A percentile compares a stretch with the other conserved stretches of the same genome.
These are phyloP conservation scores for Deinandra increscens DNA, from an alignment of 129 eudicot species.

Conservation along the genomic window DNA sequence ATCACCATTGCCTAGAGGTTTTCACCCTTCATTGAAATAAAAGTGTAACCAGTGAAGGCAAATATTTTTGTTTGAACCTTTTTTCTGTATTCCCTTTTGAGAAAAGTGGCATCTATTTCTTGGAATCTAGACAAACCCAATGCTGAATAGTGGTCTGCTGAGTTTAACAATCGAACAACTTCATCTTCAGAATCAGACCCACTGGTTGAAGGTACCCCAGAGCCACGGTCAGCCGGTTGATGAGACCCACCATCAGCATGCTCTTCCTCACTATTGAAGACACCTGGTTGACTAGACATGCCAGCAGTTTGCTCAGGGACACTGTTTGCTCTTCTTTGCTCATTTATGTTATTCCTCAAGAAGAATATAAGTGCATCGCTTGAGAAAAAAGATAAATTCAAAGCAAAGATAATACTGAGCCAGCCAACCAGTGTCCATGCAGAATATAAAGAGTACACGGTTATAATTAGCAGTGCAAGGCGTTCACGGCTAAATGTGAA, in stretches of 20 bases:
- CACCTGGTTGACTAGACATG: conserved; percentile 48
- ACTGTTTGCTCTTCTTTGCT: conserved; percentile 48
- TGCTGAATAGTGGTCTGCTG: conserved; percentile 85
- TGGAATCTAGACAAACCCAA: conserved; percentile 76
- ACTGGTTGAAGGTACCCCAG: conserved; percentile 89
- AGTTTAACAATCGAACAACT: conserved; percentile 82
- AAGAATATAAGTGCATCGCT: conserved; percentile 74
- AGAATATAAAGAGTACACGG: conserved; percentile 71
- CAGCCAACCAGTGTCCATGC: conserved; percentile 90
- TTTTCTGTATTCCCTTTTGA: conserved; percentile 84
- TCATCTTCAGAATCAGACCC: conserved; percentile 91
- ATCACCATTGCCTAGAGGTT: conserved; percentile 9
- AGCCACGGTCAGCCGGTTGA: conserved; percentile 55
- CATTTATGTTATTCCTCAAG: conserved; percentile 53
- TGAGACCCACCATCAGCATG: conserved; percentile 50
- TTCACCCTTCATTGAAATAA: not conserved
- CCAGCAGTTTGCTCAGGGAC: conserved; percentile 67
- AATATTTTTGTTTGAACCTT: conserved; percentile 50
- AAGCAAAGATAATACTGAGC: conserved; percentile 60
- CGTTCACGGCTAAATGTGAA: conserved; percentile 64
- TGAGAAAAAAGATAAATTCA: conserved; percentile 80
- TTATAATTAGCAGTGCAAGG: conserved; percentile 57
- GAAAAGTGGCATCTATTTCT: conserved; percentile 67
- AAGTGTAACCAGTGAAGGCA: not conserved
- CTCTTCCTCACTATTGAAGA: conserved; percentile 42